Evolutionary conservation across 129 eudicot species (phyloP).

Genomic region (Pittosporum tobira): DNA sequence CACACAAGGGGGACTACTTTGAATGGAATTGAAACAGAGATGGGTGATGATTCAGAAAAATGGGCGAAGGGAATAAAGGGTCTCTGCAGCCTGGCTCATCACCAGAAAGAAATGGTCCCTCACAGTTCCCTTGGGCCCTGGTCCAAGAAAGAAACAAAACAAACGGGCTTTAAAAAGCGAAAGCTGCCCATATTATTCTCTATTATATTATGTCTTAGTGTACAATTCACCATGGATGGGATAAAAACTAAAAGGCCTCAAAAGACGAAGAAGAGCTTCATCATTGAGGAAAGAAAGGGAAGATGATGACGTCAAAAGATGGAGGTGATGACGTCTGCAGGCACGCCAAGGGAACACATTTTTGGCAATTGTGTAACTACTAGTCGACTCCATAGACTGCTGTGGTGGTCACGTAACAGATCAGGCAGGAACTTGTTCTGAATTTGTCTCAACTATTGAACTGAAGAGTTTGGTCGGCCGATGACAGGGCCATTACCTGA

Average conservation of each 20-base stretch:
- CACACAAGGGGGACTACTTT: too few relatives aligned
- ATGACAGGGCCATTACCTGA: constrained; percentile 43
- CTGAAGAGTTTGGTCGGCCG: constrained; percentile 43
- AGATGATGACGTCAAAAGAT: constrained; percentile 3
- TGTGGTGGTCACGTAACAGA: too few relatives aligned
- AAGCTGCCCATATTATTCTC: constrained; percentile 28
- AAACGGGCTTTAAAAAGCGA: constrained; percentile 28
- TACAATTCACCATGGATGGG: too few relatives aligned
- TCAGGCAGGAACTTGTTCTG: too few relatives aligned
- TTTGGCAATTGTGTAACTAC: too few relatives aligned
- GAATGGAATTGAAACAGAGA: not conserved
- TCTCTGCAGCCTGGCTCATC: constrained; percentile 9
- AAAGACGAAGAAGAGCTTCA: not conserved
- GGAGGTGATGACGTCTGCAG: constrained; percentile 27
- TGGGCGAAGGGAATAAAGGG: constrained; percentile 45
- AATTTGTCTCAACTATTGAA: too few relatives aligned
- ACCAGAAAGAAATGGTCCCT: constrained; percentile 38
- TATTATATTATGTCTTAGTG: not conserved
- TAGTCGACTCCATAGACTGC: too few relatives aligned
- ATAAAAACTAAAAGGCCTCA: too few relatives aligned
- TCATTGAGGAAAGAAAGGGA: constrained; percentile 6
- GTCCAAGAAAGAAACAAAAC: not conserved
- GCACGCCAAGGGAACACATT: constrained; percentile 38
- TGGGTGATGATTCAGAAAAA: constrained; percentile 11
- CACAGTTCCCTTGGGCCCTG: not conserved